Conservation (phyloP, 2,329 filamentous ascomycete genomes). For the Cladophialophora bantiana region DNA sequence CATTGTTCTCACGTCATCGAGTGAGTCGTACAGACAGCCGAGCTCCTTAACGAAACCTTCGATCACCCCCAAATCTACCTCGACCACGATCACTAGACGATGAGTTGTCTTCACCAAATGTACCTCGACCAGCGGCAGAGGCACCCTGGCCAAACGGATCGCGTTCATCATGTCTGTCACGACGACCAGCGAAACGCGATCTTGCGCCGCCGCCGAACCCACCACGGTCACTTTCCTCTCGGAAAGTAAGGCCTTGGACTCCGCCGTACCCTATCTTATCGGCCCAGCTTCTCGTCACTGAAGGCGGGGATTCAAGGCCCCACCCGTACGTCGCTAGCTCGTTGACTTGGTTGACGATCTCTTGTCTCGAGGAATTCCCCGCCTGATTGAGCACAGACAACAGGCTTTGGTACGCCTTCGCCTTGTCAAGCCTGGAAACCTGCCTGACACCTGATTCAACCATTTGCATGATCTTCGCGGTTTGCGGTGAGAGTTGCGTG, state of each 20-base stretch:
- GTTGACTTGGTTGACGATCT: slow-evolving; percentile 55
- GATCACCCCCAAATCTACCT: slow-evolving; percentile 14
- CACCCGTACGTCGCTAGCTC: slow-evolving; percentile 56
- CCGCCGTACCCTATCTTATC: slow-evolving; percentile 44
- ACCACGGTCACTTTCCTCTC: slow-evolving; percentile 20
- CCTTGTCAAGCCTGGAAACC: slow-evolving; percentile 42
- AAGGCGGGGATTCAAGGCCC: slow-evolving; percentile 53
- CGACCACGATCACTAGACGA: slow-evolving; percentile 20
- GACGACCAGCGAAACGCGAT: slow-evolving; percentile 11
- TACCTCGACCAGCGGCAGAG: slow-evolving; percentile 3
- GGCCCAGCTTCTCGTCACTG: slow-evolving; percentile 39
- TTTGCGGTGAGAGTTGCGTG: slow-evolving; percentile 41
- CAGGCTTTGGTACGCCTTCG: slow-evolving; percentile 44
- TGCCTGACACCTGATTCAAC: slow-evolving; percentile 53
- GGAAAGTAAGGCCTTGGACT: slow-evolving; percentile 41
- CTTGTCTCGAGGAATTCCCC: slow-evolving; percentile 44
- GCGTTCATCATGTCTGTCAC: slow-evolving; percentile 21
- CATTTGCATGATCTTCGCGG: slow-evolving; percentile 39
- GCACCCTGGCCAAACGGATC: slow-evolving; percentile 22
- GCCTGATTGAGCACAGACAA: slow-evolving; percentile 39
- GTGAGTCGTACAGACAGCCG: neutral
- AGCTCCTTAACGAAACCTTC: slow-evolving; percentile 5
- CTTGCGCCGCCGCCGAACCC: slow-evolving; percentile 7
- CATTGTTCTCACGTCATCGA: neutral
- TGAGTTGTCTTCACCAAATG: neutral